Conservation (phyloP, 805 yeast species). For the Teunomyces aglyptinius region DNA sequence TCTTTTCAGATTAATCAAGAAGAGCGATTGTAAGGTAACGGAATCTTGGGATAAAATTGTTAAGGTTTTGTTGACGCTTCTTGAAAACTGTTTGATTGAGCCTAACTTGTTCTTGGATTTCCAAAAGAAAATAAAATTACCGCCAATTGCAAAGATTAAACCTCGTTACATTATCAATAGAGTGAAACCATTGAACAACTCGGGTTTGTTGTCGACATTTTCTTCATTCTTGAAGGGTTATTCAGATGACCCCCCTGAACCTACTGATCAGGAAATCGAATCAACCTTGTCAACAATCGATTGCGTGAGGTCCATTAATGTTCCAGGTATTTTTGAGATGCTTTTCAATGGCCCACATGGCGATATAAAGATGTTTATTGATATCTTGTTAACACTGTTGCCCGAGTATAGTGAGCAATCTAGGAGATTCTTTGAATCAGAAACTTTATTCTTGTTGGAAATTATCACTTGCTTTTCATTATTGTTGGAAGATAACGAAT, state of each 20-base stretch:
- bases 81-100: constrained; percentile 67
- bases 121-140: constrained; percentile 55
- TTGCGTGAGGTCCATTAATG: constrained; percentile 70
- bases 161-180: constrained; percentile 67
- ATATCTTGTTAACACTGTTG: constrained; percentile 24
- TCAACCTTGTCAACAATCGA: constrained; percentile 79
- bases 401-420: constrained; percentile 28
- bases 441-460: constrained; percentile 50
- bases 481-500: constrained; percentile 24
- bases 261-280: constrained; percentile 90
- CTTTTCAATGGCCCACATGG: constrained; percentile 38
- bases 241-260: constrained; percentile 84
- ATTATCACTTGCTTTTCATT: constrained; percentile 34
- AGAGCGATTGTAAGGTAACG: constrained; percentile 50
- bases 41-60: constrained; percentile 62
- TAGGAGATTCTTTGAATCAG: constrained; percentile 45
- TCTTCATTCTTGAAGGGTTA: constrained; percentile 89
- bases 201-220: constrained; percentile 83
- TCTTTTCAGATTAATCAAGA: constrained; percentile 70
- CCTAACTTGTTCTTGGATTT: constrained; percentile 63
- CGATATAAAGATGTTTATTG: constrained; percentile 32
- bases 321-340: constrained; percentile 54
- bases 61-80: constrained; percentile 59
- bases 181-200: constrained; percentile 63
- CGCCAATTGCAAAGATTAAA: constrained; percentile 55